These are phyloP conservation scores for Pyrenula massariospora DNA, from an alignment of 495 filamentous ascomycete genomes.

Conservation along the genomic window DNA sequence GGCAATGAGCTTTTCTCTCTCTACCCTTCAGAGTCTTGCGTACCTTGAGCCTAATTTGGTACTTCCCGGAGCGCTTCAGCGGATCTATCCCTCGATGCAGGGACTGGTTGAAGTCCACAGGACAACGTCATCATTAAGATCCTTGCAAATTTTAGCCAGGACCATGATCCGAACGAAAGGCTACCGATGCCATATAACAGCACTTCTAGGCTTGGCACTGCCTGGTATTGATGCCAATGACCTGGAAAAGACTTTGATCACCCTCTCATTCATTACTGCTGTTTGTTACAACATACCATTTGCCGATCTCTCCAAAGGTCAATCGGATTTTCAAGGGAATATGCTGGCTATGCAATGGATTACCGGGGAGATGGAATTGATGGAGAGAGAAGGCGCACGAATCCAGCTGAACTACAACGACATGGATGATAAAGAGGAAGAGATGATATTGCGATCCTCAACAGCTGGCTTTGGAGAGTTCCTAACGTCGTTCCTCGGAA, in stretches of 20 bases:
- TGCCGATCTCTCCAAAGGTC: constrained; percentile 61
- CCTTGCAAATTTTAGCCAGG: constrained; percentile 78
- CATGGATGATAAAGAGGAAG: constrained; percentile 75
- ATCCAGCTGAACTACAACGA: constrained; percentile 75
- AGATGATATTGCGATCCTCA: constrained; percentile 85
- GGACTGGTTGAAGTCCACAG: constrained; percentile 95
- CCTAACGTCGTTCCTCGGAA: constrained; percentile 75
- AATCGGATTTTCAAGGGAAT: constrained; percentile 56
- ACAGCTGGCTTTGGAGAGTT: constrained; percentile 92
- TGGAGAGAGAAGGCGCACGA: constrained; percentile 78
- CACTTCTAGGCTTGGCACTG: constrained; percentile 77
- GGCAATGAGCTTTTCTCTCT: constrained; percentile 82
- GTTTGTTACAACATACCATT: constrained; percentile 94
- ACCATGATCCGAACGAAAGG: constrained; percentile 85
- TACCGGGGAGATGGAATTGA: constrained; percentile 78
- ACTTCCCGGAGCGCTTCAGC: constrained; percentile 82
- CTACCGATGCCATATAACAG: constrained; percentile 89
- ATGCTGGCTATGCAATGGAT: constrained; percentile 89
- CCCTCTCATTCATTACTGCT: constrained; percentile 85
- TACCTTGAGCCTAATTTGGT: constrained; percentile 89
- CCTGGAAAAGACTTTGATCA: constrained; percentile 89
- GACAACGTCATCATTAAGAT: constrained; percentile 84
- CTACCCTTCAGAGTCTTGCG: constrained; percentile 75
- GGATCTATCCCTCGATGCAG: constrained; percentile 94
- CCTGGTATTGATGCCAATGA: constrained; percentile 98